Evolutionary conservation across 2,329 filamentous ascomycete genomes (phyloP), one percentile per base, ranked within the genome.

Genomic region (Fusarium robinianum): DNA sequence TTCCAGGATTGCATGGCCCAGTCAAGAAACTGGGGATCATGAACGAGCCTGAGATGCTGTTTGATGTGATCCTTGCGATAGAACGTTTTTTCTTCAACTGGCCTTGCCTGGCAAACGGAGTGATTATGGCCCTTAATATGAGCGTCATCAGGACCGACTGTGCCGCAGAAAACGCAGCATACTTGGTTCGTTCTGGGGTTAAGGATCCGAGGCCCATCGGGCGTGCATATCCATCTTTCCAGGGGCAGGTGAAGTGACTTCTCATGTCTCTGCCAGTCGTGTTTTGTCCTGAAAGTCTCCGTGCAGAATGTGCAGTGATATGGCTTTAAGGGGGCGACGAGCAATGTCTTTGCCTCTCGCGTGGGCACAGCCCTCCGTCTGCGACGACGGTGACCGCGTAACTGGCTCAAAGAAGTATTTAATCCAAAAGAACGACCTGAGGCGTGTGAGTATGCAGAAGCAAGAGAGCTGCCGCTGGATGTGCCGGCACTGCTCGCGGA

Each of bases 211-310:
- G 62, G 53, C 46, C 66, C 67, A 2, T 42, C 10, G 2, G 65
- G 68, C 5, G 61, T 63, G 33, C 65, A 78, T 55, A 66, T 69
- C 76, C 63, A 79, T 32, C 52, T 65, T 63, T 65, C 70, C 3
- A 72, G 71, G 22, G 66, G 74, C 55, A 63, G 68, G 60, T 63
- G 76, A 53, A 67, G 68, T 50, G 68, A 65, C 26, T 69, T 70
- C 50, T 79, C 76, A 51, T 79, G 76, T 23, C 76, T 64, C 41
- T 71, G 68, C 70, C 70, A 73, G 42, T 72, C 68, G 42, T 72
- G 67, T 25, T 71, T 72, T 0, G 66, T 70, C 37, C 66, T 68
- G 57, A 73, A 73, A 1, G 67, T 66, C 41, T 72, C 69, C 2
- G 67, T 69, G 46, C 70, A 73, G 51, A 73, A 73, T 6, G 70